Evolutionary conservation across 306 rosid species (phyloP).

Genomic region (Cicer yamashitae): DNA sequence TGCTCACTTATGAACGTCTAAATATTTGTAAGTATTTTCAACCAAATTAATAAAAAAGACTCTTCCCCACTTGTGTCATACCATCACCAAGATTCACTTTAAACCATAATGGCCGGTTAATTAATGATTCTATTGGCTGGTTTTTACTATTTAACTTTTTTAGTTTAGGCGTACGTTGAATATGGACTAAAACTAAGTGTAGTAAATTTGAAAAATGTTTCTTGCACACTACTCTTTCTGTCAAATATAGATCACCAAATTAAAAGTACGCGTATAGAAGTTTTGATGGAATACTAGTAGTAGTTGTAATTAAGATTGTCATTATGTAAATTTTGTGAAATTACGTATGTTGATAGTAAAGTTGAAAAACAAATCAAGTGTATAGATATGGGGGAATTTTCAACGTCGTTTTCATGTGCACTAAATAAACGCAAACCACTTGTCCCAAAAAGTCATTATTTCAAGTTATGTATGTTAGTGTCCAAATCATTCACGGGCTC

Average conservation of each 20-base stretch:
- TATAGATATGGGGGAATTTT: background rate
- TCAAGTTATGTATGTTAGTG: slow-evolving; percentile 40
- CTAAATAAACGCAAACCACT: slow-evolving; percentile 30
- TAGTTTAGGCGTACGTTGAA: slow-evolving; percentile 27
- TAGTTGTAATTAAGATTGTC: slow-evolving; percentile 1
- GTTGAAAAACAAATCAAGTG: slow-evolving; percentile 31
- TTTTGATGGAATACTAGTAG: background rate
- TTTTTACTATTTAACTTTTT: background rate
- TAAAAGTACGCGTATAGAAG: background rate
- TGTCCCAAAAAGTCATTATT: slow-evolving; percentile 39
- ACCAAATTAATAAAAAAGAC: too few species aligned
- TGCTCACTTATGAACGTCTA: too few species aligned
- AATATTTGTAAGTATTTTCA: too few species aligned
- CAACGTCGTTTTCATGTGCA: slow-evolving; percentile 45
- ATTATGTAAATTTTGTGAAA: slow-evolving; percentile 1
- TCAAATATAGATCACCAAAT: background rate
- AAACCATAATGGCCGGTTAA: slow-evolving; percentile 1
- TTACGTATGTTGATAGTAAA: slow-evolving; percentile 9
- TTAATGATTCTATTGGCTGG: background rate
- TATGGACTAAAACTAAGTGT: slow-evolving; percentile 10
- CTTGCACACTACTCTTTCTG: background rate
- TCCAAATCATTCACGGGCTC: slow-evolving; percentile 44
- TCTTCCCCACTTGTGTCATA: too few species aligned
- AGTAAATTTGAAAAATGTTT: background rate
- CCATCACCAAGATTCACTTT: too few species aligned